phyloP scores from a whole-genome alignment of 2,329 filamentous ascomycete genomes.

The Amauroascus niger region DNA sequence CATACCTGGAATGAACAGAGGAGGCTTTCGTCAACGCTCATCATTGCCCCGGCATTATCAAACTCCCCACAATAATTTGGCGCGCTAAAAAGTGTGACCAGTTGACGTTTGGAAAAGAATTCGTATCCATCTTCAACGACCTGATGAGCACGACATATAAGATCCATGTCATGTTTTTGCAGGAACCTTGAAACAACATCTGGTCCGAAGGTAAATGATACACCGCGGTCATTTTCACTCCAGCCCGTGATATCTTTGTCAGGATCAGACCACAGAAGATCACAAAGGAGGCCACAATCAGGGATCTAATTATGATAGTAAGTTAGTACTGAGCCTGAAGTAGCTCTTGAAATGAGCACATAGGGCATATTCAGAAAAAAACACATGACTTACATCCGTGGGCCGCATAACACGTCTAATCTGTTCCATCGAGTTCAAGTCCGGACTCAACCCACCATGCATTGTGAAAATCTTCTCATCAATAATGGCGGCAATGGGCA shows the following conservation, averaged over 20 bases:
- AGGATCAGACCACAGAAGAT: conserved; percentile 96
- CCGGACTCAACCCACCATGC: conserved; percentile 94
- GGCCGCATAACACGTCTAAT: conserved; percentile 98
- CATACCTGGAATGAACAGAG: conserved; percentile 95
- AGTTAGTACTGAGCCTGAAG: conserved; percentile 28
- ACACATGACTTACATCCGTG: conserved; percentile 69
- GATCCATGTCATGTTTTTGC: conserved; percentile 98
- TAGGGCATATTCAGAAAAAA: conserved; percentile 16
- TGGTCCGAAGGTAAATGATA: conserved; percentile 96
- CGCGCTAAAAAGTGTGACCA: conserved; percentile 94
- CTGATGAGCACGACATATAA: conserved; percentile 97
- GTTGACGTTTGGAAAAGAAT: conserved; percentile 96
- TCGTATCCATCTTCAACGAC: conserved; percentile 99
- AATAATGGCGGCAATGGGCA: conserved; percentile 96
- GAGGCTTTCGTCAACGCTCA: conserved; percentile 98
- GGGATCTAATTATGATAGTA: conserved; percentile 62
- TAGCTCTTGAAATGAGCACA: conserved; percentile 5
- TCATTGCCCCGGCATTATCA: conserved; percentile 98
- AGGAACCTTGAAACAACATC: conserved; percentile 96
- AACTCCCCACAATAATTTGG: conserved; percentile 99
- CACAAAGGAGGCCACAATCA: conserved; percentile 92
- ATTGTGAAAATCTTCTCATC: conserved; percentile 99
- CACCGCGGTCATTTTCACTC: conserved; percentile 98
- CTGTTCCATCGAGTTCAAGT: conserved; percentile 99
- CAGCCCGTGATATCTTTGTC: conserved; percentile 99